Evolutionary conservation across 169 alveolate species (phyloP), one percentile per base, ranked within the genome.

Genomic region (Theileria orientalis): DNA sequence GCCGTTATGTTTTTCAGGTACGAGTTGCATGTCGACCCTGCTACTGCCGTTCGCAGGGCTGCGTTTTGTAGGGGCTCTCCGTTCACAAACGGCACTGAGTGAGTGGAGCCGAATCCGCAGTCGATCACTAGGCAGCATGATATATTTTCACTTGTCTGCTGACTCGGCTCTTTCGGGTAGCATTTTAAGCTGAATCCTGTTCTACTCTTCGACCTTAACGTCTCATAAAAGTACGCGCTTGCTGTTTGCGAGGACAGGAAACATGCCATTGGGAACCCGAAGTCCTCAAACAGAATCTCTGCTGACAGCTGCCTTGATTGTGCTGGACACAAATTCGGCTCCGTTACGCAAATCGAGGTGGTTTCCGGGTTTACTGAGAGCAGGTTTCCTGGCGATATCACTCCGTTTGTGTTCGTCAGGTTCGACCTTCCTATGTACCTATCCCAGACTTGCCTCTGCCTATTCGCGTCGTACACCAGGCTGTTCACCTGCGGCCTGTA

Each of bases 81-180:
- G 66, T 91, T 90, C 41, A 83, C 90, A 61, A 86, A 90, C 5
- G 96, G 94, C 51, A 92, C 88, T 14, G 87, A 75, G 62, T 87
- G 92, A 25, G 92, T 76, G 41, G 86, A 78, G 62, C 93, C 87
- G 76, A 83, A 92, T 1, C 96, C 96, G n/a, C 90, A 86, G 49
- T 92, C 96, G n/a, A 92, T 83, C 25, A 90, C 92, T 25, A 92
- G 74, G 37, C 95, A 91, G 60, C 94, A 88, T n/a, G 91, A 73
- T 32, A 84, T 76, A 41, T 88, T 32, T 19, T 9, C 21, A 2
- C 23, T 33, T 5, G 13, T 21, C 47, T 8, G 33, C 13, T 3
- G 7, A 16, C 37, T 33, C 0, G 70, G 13, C 13, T 68, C 32
- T 5, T 9, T 7, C 9, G 46, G 56, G 74, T 57, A 37, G 37